phyloP scores from a whole-genome alignment of 2,329 filamentous ascomycete genomes.

The Trichoderma simmonsii region DNA sequence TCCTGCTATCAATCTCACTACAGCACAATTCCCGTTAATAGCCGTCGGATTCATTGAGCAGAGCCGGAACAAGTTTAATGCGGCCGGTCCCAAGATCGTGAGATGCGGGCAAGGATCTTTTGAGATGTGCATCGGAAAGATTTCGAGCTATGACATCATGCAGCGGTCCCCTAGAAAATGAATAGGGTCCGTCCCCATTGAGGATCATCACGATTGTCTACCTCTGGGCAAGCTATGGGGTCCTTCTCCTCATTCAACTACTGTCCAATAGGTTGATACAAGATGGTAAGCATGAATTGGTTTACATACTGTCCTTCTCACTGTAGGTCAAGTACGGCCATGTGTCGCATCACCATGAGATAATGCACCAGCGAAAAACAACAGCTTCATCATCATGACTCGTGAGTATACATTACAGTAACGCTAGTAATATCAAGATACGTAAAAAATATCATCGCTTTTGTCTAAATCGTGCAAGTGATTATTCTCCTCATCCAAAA shows the following conservation, averaged over 20 bases:
- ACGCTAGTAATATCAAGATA: background rate
- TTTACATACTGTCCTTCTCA: no score
- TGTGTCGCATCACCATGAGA: background rate
- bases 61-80: constrained; percentile 11
- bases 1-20: background rate
- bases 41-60: background rate
- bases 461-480: background rate
- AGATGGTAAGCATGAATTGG: no score
- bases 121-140: background rate
- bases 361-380: background rate
- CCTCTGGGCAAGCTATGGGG: background rate
- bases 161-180: background rate
- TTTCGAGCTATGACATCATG: background rate
- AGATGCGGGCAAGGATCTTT: background rate
- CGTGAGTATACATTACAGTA: background rate
- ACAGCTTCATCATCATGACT: background rate
- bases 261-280: no score
- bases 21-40: background rate
- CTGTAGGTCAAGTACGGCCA: background rate
- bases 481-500: background rate
- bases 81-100: background rate
- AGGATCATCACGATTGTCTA: background rate
- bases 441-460: background rate
- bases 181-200: background rate
- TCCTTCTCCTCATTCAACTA: background rate